A percentile compares a stretch with the other conserved stretches of the same genome.
Evolutionary conservation across 805 yeast species (phyloP).

Genomic region (Tetrapisispora phaffii): DNA sequence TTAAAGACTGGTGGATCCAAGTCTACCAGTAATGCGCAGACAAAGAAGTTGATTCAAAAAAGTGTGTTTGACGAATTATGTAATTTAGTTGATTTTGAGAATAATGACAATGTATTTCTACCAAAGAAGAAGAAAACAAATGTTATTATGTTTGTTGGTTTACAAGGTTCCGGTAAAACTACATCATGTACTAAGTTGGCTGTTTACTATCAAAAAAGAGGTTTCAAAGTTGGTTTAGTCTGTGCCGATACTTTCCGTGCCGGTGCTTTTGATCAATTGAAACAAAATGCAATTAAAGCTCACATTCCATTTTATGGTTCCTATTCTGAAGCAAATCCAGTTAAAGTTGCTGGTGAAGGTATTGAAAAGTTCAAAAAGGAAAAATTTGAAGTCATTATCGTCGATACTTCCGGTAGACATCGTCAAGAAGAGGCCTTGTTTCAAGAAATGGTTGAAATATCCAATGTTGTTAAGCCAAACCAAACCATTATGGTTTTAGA

Average conservation of each 20-base stretch:
- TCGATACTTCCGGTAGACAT: slow-evolving; percentile 97
- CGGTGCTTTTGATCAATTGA: slow-evolving; percentile 97
- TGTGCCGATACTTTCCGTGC: slow-evolving; percentile 99
- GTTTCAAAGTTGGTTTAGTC: slow-evolving; percentile 89
- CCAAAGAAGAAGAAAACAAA: slow-evolving; percentile 76
- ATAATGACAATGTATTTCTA: slow-evolving; percentile 42
- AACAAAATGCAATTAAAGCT: slow-evolving; percentile 94
- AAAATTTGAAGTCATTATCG: slow-evolving; percentile 85
- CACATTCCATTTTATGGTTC: slow-evolving; percentile 91
- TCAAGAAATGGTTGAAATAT: slow-evolving; percentile 89
- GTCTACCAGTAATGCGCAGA: slow-evolving; percentile 37
- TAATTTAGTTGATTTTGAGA: slow-evolving; percentile 64
- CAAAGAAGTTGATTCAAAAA: slow-evolving; percentile 75
- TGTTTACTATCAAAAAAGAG: slow-evolving; percentile 84
- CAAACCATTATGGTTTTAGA: slow-evolving; percentile 97
- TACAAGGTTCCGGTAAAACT: slow-evolving; percentile 98
- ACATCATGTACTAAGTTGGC: slow-evolving; percentile 96
- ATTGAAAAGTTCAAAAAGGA: slow-evolving; percentile 84
- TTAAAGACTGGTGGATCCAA: slow-evolving; percentile 17
- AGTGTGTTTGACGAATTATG: slow-evolving; percentile 90
- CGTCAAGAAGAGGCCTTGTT: slow-evolving; percentile 87
- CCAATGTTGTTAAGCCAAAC: slow-evolving; percentile 79
- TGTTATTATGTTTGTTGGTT: slow-evolving; percentile 94
- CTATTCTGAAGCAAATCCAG: slow-evolving; percentile 93
- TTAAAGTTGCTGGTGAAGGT: slow-evolving; percentile 82